Evolutionary conservation across 2,329 filamentous ascomycete genomes (phyloP), one percentile per base, ranked within the genome.

Genomic region (Amylocarpus encephaloides): DNA sequence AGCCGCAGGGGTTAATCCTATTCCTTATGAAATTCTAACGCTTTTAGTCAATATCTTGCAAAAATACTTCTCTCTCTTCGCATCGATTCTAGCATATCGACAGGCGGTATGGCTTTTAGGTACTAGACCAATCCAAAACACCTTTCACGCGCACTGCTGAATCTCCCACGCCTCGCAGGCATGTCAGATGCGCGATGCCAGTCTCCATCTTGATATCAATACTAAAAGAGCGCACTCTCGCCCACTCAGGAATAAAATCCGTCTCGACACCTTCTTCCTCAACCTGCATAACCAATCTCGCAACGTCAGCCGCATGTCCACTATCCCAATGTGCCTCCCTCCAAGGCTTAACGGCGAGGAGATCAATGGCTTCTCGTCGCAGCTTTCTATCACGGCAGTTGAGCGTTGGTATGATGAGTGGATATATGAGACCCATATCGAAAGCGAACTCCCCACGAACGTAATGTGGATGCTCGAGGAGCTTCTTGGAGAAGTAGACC

Each of bases 191-290:
- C 10, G 49, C 34, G 3, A 16, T 51, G 11, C 48, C 35, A 11
- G 49, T 47, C 11, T 54, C 50, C 29, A 47, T 26, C 44, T 55
- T 46, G 10, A 53, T 46, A 6, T 54, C 47, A 7, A 59, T 41
- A 10, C 48, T 49, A 33, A 41, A 49, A 15, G 58, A 42, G 15
- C 49, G 42, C 10, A 52, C 58, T 30, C 56, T 45, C 32, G 54
- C 56, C 52, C 48, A 50, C 22, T 59, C 56, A 11, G 56, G 56
- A 12, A 60, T 58, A 26, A 47, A 51, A 3, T 54, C 52, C 2
- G 52, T 55, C 19, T 59, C 53, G 2, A 60, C 39, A 7, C 55
- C 59, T 10, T 58, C 55, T 43, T 62, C 60, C 42, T 62, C 59
- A 11, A 61, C 43, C 39, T 59, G 53, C 55, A 62, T 59, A 2